These are phyloP conservation scores for Prinsepia uniflora DNA, from an alignment of 306 rosid species.

Conservation along the genomic window DNA sequence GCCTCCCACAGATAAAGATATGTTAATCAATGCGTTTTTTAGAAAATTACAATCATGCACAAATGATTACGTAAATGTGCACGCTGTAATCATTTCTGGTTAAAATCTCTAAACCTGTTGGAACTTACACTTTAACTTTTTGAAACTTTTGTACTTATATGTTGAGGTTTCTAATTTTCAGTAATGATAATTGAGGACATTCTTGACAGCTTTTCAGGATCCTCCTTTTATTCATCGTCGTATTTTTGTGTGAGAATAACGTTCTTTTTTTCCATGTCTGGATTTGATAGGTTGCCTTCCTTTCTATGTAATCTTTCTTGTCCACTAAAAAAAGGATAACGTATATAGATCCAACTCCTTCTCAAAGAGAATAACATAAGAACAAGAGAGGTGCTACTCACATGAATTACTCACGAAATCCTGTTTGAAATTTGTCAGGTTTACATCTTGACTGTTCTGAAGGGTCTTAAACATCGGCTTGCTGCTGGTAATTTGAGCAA, in stretches of 20 bases:
- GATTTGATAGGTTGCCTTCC: neutral
- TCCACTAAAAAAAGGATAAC: neutral
- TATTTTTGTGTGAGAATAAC: neutral
- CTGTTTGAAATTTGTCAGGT: constrained; percentile 60
- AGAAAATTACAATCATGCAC: neutral
- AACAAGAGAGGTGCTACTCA: neutral
- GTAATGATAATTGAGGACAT: neutral
- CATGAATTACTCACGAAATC: constrained; percentile 32
- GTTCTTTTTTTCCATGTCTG: neutral
- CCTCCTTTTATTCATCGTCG: neutral
- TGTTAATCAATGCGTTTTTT: neutral
- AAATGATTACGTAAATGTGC: neutral
- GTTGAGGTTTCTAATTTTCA: neutral
- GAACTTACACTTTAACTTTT: no score
- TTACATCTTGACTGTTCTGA: constrained; percentile 80
- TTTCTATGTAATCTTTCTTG: no score
- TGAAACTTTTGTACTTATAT: no score
- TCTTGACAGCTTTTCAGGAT: neutral
- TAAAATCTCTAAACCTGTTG: neutral
- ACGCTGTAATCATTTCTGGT: neutral
- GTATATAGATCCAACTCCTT: neutral
- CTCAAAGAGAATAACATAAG: neutral
- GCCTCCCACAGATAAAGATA: constrained; percentile 5
- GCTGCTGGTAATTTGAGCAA: constrained; percentile 71
- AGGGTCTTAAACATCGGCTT: constrained; percentile 88